Base-by-base conservation (phyloP, 2,329 filamentous ascomycete genomes). In the Leptoxyphium fumago region DNA sequence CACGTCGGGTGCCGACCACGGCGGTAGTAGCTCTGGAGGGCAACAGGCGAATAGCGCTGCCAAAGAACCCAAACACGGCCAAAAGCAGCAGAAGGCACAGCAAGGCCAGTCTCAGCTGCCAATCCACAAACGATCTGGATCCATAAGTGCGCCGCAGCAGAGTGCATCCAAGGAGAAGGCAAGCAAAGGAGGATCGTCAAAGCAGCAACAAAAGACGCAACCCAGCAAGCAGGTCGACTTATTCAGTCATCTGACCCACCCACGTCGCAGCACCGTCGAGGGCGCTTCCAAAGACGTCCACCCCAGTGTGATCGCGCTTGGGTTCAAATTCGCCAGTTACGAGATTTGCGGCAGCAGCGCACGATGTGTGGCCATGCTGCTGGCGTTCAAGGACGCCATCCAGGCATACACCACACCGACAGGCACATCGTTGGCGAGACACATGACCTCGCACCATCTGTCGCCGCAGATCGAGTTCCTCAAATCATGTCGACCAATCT, bases 401-500 rank as follows among this genome's bases (percentile, higher is more conserved):
- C 77, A 85, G 57, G 80, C 84, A n/a, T 98, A 98, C 64, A 83
- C 78, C 40, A 96, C 89, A 1, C 91, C 91, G 5, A 72, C 79
- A 21, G 82, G 83, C 36, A 87, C 81, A 46, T 88, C 87, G 36
- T 75, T 98, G 38, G 83, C 87, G 15, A 81, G 91, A 29, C 88
- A 98, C 67, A 80, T 98, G 55, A 91, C 86, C 29, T 83, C 84
- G 10, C 86, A 96, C 63, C 80, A 86, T 50, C 78, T 98, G 47
- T 91, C 87, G 57, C 85, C 88, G 32, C 91, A 98, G 64, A 95
- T 98, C 58, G 87, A 93, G 51, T 95, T 93, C 59, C 75, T 98
- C 48, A 84, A 85, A 47, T 86, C 86, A 52, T 95, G 88, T 59
- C 80, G 91, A n/a, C 88, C 91, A 29, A 84, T 98, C 66, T 93